Evolutionary conservation across 2,329 filamentous ascomycete genomes (phyloP), one percentile per base, ranked within the genome.

Genomic region (Xylaria sp.): DNA sequence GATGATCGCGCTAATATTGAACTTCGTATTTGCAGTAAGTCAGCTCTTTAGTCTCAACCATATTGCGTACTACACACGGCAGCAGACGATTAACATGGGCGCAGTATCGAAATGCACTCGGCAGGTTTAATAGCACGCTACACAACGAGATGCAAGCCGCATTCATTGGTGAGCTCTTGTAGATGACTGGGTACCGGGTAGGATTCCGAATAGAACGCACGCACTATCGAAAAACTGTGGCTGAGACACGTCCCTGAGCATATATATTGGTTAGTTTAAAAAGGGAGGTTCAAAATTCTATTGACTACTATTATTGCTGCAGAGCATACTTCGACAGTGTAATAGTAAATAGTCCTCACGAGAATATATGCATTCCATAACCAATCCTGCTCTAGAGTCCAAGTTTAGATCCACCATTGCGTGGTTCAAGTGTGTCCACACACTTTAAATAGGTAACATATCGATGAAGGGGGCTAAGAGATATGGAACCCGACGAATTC

Each of bases 21-120:
- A 99, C 80, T 97, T 98, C 83, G 88, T 87, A 28, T 94, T 98
- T 80, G 94, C 95, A 86, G 91, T 93, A 81, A 79, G 86, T 59
- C 56, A 60, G 1, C 39, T 12, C 23, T 37, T 37, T 8, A 0
- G 3, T 23, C 54, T 59, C 56, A 10, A 55, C 20, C 52, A 10
- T 20, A 23, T 51, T 44, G 41, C 13, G 57, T 52, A 23, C 60
- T 67, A 23, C 34, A 34, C n/a, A 15, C 6, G 73, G 12, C 69
- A 76, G 18, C 75, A 72, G n/a, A 78, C 81, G 15, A 76, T 74
- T 61, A 76, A 80, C 48, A 78, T 78, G 13, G 44, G 25, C 63
- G 9, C 60, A 80, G 79, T 81, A 80, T 69, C 79, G 74, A 48
- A 76, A 75, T 37, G 75, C 78, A 50, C 73, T 78, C 65, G 69